Evolutionary conservation across 352 stramenopile genomes (phyloP), one percentile per base, ranked within the genome.

Genomic region (Phytopythium litorale): DNA sequence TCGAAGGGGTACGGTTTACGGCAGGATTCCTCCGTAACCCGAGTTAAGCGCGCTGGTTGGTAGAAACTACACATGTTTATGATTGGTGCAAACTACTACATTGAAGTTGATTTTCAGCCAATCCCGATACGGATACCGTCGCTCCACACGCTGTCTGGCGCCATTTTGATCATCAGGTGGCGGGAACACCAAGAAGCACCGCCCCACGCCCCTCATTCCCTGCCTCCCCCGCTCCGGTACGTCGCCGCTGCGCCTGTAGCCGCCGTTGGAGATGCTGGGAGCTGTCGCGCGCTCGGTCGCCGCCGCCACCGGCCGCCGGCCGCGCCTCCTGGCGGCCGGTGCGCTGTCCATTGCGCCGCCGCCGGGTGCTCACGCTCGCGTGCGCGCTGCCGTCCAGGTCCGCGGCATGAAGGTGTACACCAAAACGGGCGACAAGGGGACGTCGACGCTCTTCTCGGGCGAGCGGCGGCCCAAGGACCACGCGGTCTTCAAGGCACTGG

Each of bases 381-480:
- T 45, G 42, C 43, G 25, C n/a, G 25, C 33, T 5, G 5, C 33
- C 13, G 5, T 1, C 28, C 52, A 58, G 52, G 52, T 43, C 16
- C 62, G 72, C 32, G 55, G 70, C 58, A 92, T 95, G 81, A 96
- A 96, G 69, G 87, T 97, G 54, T 98, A 98, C 79, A 98, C 91
- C 40, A 92, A 93, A 59, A 97, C 90, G 0, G 91, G 91, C 45
- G 91, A 98, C 72, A 98, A 97, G 65, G 91, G 90, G 55, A 95
- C 87, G 60, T 97, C 90, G 50, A 88, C 92, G 68, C 81, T 97
- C 56, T 97, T 96, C 72, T 97, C 91, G 58, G 89, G 91, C 56
- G 88, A 97, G 73, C 82, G 88, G 21, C 75, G 88, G 21, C 67
- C 75, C 62, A 98, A 98, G 72, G 79, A 89, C 67, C 84, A 97